These are phyloP conservation scores for Talaromyces sp. DNA, from an alignment of 2,329 filamentous ascomycete species.

Conservation along the genomic window DNA sequence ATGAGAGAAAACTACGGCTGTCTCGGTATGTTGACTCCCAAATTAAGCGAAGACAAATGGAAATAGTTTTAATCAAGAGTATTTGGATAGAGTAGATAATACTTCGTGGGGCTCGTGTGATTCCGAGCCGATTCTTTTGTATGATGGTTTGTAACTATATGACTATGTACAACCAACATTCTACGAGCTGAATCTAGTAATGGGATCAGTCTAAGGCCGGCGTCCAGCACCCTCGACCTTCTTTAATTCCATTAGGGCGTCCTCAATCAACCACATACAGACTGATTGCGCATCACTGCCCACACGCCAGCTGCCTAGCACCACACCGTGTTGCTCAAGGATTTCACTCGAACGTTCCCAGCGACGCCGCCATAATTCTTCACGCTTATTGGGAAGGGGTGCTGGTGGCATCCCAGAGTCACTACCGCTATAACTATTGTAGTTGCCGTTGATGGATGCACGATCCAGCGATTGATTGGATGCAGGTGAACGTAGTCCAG, in stretches of 20 bases:
- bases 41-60: too few relatives aligned
- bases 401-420: constrained; percentile 26
- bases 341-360: constrained; percentile 51
- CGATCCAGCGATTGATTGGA: constrained; percentile 26
- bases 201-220: background rate
- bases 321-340: constrained; percentile 45
- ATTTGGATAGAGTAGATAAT: too few relatives aligned
- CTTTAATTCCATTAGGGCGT: constrained; percentile 35
- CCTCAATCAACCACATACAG: constrained; percentile 47
- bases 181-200: background rate
- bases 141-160: too few relatives aligned
- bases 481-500: constrained; percentile 22
- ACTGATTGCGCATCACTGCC: constrained; percentile 50
- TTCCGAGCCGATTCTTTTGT: too few relatives aligned
- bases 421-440: constrained; percentile 12
- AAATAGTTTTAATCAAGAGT: too few relatives aligned
- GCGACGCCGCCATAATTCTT: constrained; percentile 53
- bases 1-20: too few relatives aligned
- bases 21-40: too few relatives aligned
- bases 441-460: constrained; percentile 16
- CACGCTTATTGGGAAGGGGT: constrained; percentile 48
- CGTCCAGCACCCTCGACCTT: constrained; percentile 2
- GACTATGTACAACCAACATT: background rate
- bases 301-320: constrained; percentile 50
- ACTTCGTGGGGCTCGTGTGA: too few relatives aligned